These are phyloP conservation scores for Castanea sativa DNA, from an alignment of 306 rosid genomes.

Conservation along the genomic window DNA sequence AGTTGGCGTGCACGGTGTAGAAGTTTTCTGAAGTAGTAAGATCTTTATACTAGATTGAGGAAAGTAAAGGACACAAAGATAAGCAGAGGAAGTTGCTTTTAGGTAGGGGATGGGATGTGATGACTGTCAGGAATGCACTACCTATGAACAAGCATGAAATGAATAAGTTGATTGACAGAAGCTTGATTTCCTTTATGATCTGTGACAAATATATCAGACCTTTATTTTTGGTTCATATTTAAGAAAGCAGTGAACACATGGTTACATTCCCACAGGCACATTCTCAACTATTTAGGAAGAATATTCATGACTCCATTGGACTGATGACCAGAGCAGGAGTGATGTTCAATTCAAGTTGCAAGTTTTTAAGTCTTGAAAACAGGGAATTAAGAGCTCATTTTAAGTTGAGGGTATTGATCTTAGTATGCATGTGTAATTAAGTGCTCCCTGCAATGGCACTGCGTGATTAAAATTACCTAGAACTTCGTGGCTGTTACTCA, in stretches of 20 bases:
- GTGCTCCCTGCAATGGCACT: constrained; percentile 1
- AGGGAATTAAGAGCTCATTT: constrained; percentile 17
- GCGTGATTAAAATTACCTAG: not conserved
- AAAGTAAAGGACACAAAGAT: not conserved
- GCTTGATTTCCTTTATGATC: not conserved
- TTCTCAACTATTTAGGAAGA: not conserved
- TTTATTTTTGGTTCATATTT: not conserved
- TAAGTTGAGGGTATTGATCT: not conserved
- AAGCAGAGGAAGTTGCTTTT: not conserved
- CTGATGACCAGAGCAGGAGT: not conserved
- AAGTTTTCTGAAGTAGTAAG: not conserved
- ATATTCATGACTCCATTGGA: not conserved
- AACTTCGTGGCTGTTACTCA: constrained; percentile 20
- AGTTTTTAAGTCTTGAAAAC: constrained; percentile 6
- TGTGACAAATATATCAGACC: not conserved
- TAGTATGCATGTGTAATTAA: not conserved
- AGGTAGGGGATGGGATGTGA: not conserved
- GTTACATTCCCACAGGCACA: not conserved
- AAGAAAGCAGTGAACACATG: not conserved
- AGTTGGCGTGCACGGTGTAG: not conserved
- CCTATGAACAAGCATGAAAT: not conserved
- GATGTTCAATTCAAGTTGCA: not conserved
- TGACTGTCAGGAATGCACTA: not conserved
- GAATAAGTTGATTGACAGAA: not conserved
- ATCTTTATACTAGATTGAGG: not conserved